Evolutionary conservation across 805 yeast genomes (phyloP).

Genomic region (Lipomyces mesembrius): DNA sequence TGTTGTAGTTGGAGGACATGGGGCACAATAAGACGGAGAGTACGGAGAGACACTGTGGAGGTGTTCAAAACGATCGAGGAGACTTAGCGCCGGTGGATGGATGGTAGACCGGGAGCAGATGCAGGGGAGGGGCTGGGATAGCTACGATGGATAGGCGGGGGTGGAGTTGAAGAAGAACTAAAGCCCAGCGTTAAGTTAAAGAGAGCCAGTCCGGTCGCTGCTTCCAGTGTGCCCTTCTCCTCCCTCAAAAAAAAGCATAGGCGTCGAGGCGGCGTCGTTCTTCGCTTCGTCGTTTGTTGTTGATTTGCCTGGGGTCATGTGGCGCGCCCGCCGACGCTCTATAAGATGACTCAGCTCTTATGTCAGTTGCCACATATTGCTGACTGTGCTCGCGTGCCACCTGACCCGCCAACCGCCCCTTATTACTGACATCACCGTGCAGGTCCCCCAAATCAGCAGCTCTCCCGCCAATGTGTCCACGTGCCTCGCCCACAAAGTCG

Average conservation of each 20-base stretch:
- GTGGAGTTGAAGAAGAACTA: not conserved
- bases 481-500: not conserved
- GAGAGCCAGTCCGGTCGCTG: not conserved
- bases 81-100: not conserved
- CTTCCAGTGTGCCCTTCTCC: not conserved
- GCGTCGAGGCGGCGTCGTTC: not conserved
- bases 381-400: not conserved
- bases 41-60: not conserved
- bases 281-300: not conserved
- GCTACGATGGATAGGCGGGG: not conserved
- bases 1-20: constrained; percentile 3
- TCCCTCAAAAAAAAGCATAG: too few species aligned
- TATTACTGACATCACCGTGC: not conserved
- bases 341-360: not conserved
- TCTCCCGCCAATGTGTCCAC: not conserved
- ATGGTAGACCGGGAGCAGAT: not conserved
- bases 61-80: not conserved
- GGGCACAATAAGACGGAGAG: not conserved
- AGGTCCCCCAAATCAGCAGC: not conserved
- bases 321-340: not conserved
- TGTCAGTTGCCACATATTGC: not conserved
- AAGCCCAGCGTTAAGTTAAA: constrained; percentile 2
- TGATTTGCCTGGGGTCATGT: constrained; percentile 13
- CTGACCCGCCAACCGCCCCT: not conserved
- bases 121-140: constrained; percentile 3